These are phyloP conservation scores for Phytophthora boehmeriae DNA, from an alignment of 352 stramenopile species.

Conservation along the genomic window DNA sequence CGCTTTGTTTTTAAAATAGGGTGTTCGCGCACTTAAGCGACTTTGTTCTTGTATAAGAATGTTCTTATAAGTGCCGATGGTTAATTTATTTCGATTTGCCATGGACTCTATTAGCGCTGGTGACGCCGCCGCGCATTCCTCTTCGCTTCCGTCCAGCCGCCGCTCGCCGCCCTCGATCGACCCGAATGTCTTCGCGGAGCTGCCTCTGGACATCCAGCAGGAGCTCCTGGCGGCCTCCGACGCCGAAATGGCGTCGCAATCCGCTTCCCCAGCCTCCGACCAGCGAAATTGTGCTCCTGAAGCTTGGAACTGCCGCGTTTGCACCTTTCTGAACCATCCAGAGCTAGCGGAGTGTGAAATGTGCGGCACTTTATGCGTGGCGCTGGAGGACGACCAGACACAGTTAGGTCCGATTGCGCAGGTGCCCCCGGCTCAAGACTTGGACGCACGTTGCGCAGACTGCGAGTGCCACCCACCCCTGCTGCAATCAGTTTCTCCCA, in stretches of 20 bases:
- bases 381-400: slow-evolving; percentile 8
- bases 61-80: too few species aligned
- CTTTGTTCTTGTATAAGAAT: too few species aligned
- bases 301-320: slow-evolving; percentile 72
- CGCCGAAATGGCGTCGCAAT: background rate
- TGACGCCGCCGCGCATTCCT: too few species aligned
- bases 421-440: slow-evolving; percentile 32
- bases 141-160: too few species aligned
- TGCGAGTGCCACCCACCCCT: slow-evolving; percentile 51
- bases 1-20: too few species aligned
- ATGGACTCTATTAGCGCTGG: too few species aligned
- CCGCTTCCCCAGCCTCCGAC: background rate
- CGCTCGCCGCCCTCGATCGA: slow-evolving; percentile 37
- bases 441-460: slow-evolving; percentile 49
- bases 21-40: too few species aligned
- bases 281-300: background rate
- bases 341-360: slow-evolving; percentile 74
- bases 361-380: slow-evolving; percentile 54
- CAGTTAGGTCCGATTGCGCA: background rate
- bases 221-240: slow-evolving; percentile 38
- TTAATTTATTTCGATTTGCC: too few species aligned
- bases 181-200: slow-evolving; percentile 50
- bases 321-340: slow-evolving; percentile 84
- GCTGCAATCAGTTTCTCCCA: slow-evolving; percentile 54
- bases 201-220: slow-evolving; percentile 63